Evolutionary conservation across 2,329 filamentous ascomycete species (phyloP), one percentile per base, ranked within the genome.

Genomic region (Talaromyces sp.): DNA sequence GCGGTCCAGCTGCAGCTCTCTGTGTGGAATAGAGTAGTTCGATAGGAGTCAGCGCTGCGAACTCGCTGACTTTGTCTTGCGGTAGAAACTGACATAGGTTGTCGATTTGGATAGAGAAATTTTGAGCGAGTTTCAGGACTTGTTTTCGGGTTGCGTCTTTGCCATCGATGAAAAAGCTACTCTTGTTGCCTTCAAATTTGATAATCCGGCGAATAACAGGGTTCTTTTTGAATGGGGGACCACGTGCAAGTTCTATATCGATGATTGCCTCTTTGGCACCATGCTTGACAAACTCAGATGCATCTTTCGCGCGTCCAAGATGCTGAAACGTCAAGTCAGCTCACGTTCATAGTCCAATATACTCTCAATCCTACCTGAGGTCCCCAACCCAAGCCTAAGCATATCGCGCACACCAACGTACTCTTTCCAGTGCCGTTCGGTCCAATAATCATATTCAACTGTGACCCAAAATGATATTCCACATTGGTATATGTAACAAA

Each of bases 361-460:
- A 56, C 31, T 48, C 14, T 48, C 31, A 41, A 66, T 41, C 77
- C 73, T 79, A 84, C 83, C 74, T 78, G 87, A 27, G 93, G 88
- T 37, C 87, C 86, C 83, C 90, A 97, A 57, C 95, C 95, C 31
- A 99, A 81, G 2, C 95, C 95, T 14, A 99, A 80, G 73, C 95
- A 98, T 70, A 99, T 96, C 52, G 95, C 95, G 78, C 95, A 99
- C 50, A 99, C 94, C 31, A 99, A 83, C 0, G 95, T 97, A 78
- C 94, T 98, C 79, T 99, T 99, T 63, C 95, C 95, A 0, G 95
- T 98, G 39, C 95, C 95, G 73, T 99, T 99, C n/a, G 95, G 95
- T 0, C 95, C 95, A 70, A 99, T 97, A 62, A 99, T 89, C 94
- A 99, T 98, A 76, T 99, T 99, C 73, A 99, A 78, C 74, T 91